Evolutionary conservation across 176 grass and related monocot genomes (phyloP).

Genomic region (Oryza longistaminata): DNA sequence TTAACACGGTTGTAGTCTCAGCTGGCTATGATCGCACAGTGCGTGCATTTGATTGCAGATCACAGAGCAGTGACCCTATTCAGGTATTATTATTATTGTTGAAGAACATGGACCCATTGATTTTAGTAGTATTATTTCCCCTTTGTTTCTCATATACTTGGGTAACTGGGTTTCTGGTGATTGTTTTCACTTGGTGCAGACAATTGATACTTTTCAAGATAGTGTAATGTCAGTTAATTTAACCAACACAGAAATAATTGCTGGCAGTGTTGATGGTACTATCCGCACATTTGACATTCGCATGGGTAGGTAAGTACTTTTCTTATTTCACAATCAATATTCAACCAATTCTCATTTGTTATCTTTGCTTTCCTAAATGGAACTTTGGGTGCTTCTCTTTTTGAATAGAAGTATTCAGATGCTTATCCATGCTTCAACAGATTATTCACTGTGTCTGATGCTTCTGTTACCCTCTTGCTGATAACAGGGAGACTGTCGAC

Average conservation of each 20-base stretch:
- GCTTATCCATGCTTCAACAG: neutral
- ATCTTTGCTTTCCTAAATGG: neutral
- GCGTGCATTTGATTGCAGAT: conserved; percentile 88
- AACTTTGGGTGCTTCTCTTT: neutral
- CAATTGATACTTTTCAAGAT: conserved; percentile 94
- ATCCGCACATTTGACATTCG: conserved; percentile 92
- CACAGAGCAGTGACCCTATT: conserved; percentile 88
- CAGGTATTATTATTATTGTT: conserved; percentile 55
- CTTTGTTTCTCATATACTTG: neutral
- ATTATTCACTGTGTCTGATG: conserved; percentile 21
- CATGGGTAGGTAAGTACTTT: conserved; percentile 72
- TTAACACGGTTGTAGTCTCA: conserved; percentile 75
- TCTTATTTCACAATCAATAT: neutral
- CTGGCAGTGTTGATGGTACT: conserved; percentile 95
- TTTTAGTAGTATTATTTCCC: neutral
- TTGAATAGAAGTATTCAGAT: neutral
- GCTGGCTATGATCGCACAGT: conserved; percentile 88
- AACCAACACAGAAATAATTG: conserved; percentile 93
- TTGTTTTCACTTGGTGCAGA: conserved; percentile 50
- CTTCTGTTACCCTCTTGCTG: conserved; percentile 5
- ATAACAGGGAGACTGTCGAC: conserved; percentile 82
- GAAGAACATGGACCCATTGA: neutral
- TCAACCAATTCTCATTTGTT: neutral
- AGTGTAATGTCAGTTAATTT: conserved; percentile 91
- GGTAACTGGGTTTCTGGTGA: conserved; percentile 13